These are phyloP conservation scores for Aspergillus sp. DNA, from an alignment of 2,329 filamentous ascomycete species.

Conservation along the genomic window DNA sequence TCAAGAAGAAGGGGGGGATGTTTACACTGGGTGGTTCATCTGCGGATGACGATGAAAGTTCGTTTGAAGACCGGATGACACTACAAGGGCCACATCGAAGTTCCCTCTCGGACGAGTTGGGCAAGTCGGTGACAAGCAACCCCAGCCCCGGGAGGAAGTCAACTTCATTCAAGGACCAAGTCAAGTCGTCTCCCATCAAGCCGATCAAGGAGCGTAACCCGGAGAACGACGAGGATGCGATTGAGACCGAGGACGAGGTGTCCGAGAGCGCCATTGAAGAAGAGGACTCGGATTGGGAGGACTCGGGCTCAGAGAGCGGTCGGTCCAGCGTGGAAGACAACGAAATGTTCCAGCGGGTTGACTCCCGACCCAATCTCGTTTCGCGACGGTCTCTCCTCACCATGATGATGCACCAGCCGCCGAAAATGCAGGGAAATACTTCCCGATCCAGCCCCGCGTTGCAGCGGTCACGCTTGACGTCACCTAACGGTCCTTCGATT, in stretches of 20 bases:
- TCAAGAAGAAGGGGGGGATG: slow-evolving; percentile 60
- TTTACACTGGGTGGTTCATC: slow-evolving; percentile 72
- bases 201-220: slow-evolving; percentile 50
- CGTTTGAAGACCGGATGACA: slow-evolving; percentile 54
- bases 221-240: slow-evolving; percentile 47
- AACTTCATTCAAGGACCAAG: slow-evolving; percentile 70
- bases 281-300: slow-evolving; percentile 53
- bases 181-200: slow-evolving; percentile 33
- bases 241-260: slow-evolving; percentile 56
- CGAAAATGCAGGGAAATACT: slow-evolving; percentile 59
- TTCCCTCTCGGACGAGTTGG: slow-evolving; percentile 46
- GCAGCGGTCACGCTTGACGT: slow-evolving; percentile 51
- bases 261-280: slow-evolving; percentile 75
- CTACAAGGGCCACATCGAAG: slow-evolving; percentile 43
- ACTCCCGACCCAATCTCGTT: slow-evolving; percentile 74
- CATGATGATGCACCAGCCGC: slow-evolving; percentile 74
- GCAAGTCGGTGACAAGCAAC: slow-evolving; percentile 27
- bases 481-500: slow-evolving; percentile 58
- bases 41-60: slow-evolving; percentile 73
- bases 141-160: slow-evolving; percentile 55
- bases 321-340: slow-evolving; percentile 74
- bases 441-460: slow-evolving; percentile 35
- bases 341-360: slow-evolving; percentile 78
- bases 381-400: slow-evolving; percentile 85
- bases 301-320: slow-evolving; percentile 69